These are phyloP conservation scores for Plantago ovata DNA, from an alignment of 257 asterid species.

Conservation along the genomic window DNA sequence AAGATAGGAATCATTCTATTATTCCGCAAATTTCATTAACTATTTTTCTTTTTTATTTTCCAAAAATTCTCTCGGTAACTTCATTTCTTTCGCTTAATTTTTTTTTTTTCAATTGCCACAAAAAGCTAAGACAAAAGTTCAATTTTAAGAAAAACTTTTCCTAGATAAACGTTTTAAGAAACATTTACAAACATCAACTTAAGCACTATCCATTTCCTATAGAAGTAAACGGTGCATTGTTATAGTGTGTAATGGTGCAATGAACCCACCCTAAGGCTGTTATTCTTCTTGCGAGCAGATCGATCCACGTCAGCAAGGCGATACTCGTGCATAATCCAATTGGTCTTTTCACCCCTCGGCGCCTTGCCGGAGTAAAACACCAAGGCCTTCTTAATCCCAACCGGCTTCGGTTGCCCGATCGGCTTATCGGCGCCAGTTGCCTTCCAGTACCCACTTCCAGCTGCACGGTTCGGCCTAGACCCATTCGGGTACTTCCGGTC, in stretches of 20 bases:
- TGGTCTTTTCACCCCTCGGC: conserved; percentile 46
- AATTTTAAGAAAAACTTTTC: too few species aligned
- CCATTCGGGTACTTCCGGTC: conserved; percentile 66
- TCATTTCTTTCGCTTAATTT: too few species aligned
- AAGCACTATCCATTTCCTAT: too few species aligned
- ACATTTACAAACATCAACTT: too few species aligned
- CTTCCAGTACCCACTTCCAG: conserved; percentile 62
- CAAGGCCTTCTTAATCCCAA: conserved; percentile 60
- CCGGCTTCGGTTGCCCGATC: conserved; percentile 39
- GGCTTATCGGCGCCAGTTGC: conserved; percentile 67
- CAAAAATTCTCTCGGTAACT: too few species aligned
- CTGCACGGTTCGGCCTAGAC: conserved; percentile 59
- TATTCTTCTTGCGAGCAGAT: conserved; percentile 44
- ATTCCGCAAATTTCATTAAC: background rate
- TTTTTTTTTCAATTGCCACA: too few species aligned
- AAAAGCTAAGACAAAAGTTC: too few species aligned
- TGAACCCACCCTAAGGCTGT: conserved; percentile 44
- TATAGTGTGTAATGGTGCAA: background rate
- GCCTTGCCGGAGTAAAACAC: conserved; percentile 63
- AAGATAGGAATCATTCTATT: background rate
- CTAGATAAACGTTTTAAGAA: too few species aligned
- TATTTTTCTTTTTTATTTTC: too few species aligned
- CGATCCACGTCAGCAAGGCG: conserved; percentile 57
- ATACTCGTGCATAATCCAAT: conserved; percentile 67
- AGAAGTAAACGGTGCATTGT: too few species aligned